phyloP scores from a whole-genome alignment of 495 filamentous ascomycete genomes.

The Penicillium coprophilum region DNA sequence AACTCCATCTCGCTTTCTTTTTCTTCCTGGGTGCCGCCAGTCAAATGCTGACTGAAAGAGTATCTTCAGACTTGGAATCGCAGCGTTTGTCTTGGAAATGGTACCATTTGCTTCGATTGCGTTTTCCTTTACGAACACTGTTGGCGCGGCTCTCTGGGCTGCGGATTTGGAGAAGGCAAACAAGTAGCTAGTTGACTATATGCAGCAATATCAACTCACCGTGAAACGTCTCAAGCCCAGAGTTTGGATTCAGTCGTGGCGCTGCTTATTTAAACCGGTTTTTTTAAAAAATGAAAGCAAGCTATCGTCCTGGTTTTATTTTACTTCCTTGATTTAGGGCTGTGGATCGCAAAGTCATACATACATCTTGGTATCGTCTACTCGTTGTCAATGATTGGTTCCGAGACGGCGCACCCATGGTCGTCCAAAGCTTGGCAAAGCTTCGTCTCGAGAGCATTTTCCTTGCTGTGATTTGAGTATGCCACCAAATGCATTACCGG shows the following conservation, averaged over 20 bases:
- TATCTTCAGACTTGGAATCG: constrained; percentile 70
- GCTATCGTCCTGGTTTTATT: background rate
- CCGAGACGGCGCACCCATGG: background rate
- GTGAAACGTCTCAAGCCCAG: background rate
- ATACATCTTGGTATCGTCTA: no score
- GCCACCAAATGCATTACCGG: no score
- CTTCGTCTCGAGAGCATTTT: background rate
- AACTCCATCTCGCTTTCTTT: constrained; percentile 15
- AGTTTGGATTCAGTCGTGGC: background rate
- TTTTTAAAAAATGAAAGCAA: background rate
- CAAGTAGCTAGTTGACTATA: constrained; percentile 10
- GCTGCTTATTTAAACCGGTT: background rate
- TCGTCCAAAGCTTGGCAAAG: background rate
- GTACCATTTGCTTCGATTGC: constrained; percentile 78
- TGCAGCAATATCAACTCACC: background rate
- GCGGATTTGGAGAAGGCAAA: constrained; percentile 74
- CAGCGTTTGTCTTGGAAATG: constrained; percentile 77
- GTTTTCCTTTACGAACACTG: constrained; percentile 88
- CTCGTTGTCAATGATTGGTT: background rate
- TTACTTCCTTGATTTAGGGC: background rate
- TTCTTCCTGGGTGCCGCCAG: background rate
- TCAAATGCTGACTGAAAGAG: constrained; percentile 21
- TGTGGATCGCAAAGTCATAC: background rate
- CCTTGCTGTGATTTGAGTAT: no score
- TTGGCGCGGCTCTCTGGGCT: constrained; percentile 92